Percentiles rank a stretch among this genome's conserved stretches.
Conservation (phyloP, 2,329 filamentous ascomycete species). For the Trichoderma endophyticum region DNA sequence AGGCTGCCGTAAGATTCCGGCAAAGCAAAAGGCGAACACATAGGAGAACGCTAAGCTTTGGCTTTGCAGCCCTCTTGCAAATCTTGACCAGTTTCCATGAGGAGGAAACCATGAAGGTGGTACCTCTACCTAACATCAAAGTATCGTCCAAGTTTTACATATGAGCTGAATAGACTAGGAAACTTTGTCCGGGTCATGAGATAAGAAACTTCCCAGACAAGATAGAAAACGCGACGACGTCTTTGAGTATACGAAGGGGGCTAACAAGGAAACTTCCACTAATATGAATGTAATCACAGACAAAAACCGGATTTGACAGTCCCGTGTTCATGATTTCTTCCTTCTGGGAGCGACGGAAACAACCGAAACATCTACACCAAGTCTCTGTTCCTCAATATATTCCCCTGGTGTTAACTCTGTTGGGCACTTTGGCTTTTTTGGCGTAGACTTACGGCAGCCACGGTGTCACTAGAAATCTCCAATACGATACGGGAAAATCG, state of each 20-base stretch:
- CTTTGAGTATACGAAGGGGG: not conserved
- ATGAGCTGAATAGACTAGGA: not conserved
- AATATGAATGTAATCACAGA: not conserved
- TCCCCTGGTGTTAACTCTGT: not conserved
- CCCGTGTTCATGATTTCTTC: not conserved
- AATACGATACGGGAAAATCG: not conserved
- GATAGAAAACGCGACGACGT: not conserved
- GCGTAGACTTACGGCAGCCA: not conserved
- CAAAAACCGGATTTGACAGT: not conserved
- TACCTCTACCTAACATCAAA: not conserved
- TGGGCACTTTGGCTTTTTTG: not conserved
- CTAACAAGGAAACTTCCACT: not conserved
- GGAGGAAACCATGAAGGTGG: not conserved
- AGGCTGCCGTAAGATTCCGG: not conserved
- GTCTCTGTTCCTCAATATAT: not conserved
- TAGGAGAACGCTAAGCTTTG: not conserved
- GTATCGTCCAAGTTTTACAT: not conserved
- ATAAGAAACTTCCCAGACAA: not conserved
- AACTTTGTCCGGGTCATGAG: not conserved
- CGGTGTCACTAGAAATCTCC: slow-evolving; percentile 2
- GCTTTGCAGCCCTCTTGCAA: not conserved
- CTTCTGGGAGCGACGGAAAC: not conserved
- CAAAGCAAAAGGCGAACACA: not conserved
- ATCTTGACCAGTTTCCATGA: not conserved
- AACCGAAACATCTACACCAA: not conserved